Conservation (phyloP, 805 yeast genomes). For the Metschnikowia amazonensis region DNA sequence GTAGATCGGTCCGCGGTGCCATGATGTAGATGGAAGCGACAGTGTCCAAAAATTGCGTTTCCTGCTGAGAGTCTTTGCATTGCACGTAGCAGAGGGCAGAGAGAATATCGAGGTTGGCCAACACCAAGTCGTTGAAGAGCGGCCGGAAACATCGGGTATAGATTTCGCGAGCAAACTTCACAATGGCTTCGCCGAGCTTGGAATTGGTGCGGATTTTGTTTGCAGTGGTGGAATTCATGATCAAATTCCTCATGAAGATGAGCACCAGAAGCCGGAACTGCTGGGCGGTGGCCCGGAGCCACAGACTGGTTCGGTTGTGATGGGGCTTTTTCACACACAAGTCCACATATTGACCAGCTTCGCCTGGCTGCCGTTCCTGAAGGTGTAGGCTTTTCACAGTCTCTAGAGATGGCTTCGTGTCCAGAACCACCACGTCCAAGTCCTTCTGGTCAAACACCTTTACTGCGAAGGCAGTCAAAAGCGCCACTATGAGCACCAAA, state of each 20-base stretch:
- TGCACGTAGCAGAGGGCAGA: conserved; percentile 20
- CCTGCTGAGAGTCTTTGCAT: conserved; percentile 5
- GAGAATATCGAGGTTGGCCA: conserved; percentile 29
- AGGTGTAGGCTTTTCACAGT: neutral
- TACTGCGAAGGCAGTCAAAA: conserved; percentile 20
- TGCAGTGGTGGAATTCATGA: conserved; percentile 18
- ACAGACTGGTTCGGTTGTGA: conserved; percentile 23
- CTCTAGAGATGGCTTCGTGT: neutral
- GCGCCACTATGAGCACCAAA: conserved; percentile 20
- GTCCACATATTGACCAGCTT: neutral
- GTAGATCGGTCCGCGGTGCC: conserved; percentile 9
- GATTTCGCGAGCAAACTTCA: conserved; percentile 22
- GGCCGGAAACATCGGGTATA: conserved; percentile 28
- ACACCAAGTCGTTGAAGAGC: conserved; percentile 28
- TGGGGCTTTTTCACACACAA: neutral
- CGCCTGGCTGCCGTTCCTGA: neutral
- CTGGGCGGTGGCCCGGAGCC: conserved; percentile 38
- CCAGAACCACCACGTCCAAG: conserved; percentile 7
- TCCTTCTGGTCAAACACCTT: conserved; percentile 31
- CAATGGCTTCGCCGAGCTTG: conserved; percentile 21
- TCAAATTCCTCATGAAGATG: conserved; percentile 28
- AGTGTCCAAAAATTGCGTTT: conserved; percentile 7
- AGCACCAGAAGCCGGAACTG: conserved; percentile 35
- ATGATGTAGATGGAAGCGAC: conserved; percentile 6
- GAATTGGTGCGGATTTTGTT: conserved; percentile 23